Evolutionary conservation across 2,329 filamentous ascomycete species (phyloP).

Genomic region (Xylaria polymorpha): DNA sequence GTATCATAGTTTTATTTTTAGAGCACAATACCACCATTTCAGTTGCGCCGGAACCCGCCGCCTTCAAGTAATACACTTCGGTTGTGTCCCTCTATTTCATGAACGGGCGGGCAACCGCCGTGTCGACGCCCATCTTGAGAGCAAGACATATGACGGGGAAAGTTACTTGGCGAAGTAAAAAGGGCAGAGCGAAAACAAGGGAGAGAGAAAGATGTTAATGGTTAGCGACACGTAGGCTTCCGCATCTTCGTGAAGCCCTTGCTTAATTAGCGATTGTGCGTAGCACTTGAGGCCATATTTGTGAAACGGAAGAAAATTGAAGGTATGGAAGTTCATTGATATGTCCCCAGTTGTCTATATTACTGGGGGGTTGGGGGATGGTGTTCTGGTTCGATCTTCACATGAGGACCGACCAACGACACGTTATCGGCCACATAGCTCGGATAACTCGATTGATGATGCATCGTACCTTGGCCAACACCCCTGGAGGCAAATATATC

Average conservation of each 20-base stretch:
- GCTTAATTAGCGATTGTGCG: not conserved
- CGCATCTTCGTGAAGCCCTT: not conserved
- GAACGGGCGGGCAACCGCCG: not conserved
- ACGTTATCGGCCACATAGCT: constrained; percentile 39
- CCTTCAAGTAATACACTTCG: constrained; percentile 3
- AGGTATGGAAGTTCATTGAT: not conserved
- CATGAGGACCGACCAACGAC: constrained; percentile 25
- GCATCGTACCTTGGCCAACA: constrained; percentile 36
- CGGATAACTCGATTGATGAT: constrained; percentile 36
- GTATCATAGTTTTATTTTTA: constrained; percentile 23
- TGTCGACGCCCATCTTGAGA: not conserved
- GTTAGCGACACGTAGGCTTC: not conserved
- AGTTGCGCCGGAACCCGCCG: constrained; percentile 1
- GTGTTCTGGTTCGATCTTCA: constrained; percentile 34
- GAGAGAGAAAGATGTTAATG: not conserved
- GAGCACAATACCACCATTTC: constrained; percentile 26
- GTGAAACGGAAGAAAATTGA: not conserved
- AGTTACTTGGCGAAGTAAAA: not conserved
- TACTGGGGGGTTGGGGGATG: constrained; percentile 9
- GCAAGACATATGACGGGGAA: not conserved
- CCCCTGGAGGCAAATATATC: constrained; percentile 45
- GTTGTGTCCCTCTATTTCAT: not conserved
- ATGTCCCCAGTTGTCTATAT: not conserved
- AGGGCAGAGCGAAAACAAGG: not conserved
- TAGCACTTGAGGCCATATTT: not conserved